A percentile compares a stretch with the other conserved stretches of the same genome.
Evolutionary conservation across 805 yeast species (phyloP).

Genomic region (Candida hispaniensis): DNA sequence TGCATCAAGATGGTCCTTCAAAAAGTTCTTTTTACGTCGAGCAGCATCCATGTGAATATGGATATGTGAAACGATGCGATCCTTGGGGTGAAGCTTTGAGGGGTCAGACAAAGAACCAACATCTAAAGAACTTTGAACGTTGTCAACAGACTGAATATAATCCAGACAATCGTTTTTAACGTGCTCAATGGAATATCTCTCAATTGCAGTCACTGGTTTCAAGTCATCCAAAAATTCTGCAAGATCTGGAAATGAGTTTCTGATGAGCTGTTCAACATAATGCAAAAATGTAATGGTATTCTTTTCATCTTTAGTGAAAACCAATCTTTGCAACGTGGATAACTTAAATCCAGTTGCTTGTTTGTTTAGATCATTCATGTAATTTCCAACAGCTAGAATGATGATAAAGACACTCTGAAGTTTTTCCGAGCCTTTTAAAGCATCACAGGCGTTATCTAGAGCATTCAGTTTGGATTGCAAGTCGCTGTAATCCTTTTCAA

Average conservation of each 20-base stretch:
- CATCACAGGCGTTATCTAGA: constrained; percentile 63
- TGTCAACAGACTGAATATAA: constrained; percentile 49
- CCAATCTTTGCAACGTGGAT: constrained; percentile 78
- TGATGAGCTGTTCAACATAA: constrained; percentile 80
- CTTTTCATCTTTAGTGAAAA: constrained; percentile 79
- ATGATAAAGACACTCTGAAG: constrained; percentile 68
- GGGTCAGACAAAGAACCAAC: constrained; percentile 82
- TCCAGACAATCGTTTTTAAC: constrained; percentile 60
- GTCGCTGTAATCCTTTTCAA: constrained; percentile 69
- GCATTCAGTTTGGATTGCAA: constrained; percentile 52
- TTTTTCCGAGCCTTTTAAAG: constrained; percentile 53
- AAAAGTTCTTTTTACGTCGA: constrained; percentile 50
- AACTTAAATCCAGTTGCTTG: constrained; percentile 90
- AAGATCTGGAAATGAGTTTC: constrained; percentile 72
- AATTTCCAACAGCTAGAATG: constrained; percentile 86
- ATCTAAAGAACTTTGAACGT: constrained; percentile 62
- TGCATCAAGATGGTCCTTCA: constrained; percentile 52
- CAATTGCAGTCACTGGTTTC: constrained; percentile 44
- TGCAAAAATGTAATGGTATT: constrained; percentile 85
- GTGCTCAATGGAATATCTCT: constrained; percentile 75
- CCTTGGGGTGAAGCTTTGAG: constrained; percentile 70
- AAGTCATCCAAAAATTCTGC: constrained; percentile 67
- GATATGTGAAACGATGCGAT: constrained; percentile 52
- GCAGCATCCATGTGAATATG: constrained; percentile 66
- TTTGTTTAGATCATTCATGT: constrained; percentile 86